phyloP scores from a whole-genome alignment of 2,329 filamentous ascomycete species.

The Ophiostoma fasciatum region DNA sequence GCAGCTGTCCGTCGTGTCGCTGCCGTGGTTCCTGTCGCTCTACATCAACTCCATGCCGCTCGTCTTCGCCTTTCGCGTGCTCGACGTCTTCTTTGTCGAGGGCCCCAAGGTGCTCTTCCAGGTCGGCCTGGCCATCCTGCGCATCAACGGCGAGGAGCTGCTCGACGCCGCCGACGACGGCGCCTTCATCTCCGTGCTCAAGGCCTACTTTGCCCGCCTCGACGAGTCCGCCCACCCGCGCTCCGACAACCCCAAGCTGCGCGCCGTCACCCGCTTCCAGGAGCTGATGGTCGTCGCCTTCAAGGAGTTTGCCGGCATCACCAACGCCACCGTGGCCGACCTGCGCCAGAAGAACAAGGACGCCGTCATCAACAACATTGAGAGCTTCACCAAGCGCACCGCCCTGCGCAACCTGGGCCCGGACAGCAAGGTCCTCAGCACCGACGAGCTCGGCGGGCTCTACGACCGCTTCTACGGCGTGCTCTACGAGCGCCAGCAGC shows the following conservation, averaged over 20 bases:
- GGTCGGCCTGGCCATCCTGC: constrained; percentile 86
- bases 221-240: constrained; percentile 94
- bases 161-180: constrained; percentile 89
- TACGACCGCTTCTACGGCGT: constrained; percentile 93
- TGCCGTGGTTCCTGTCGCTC: constrained; percentile 94
- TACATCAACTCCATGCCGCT: constrained; percentile 99
- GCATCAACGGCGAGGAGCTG: constrained; percentile 93
- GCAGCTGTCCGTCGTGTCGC: constrained; percentile 88
- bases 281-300: constrained; percentile 99
- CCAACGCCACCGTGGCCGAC: constrained; percentile 81
- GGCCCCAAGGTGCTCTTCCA: constrained; percentile 96
- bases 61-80: constrained; percentile 88
- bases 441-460: constrained; percentile 73
- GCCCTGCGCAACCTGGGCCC: constrained; percentile 91
- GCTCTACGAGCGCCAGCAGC: constrained; percentile 80
- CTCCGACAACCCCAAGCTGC: constrained; percentile 86
- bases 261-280: constrained; percentile 89
- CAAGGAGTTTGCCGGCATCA: constrained; percentile 93
- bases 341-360: constrained; percentile 86
- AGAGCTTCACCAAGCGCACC: constrained; percentile 92
- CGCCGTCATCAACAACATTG: constrained; percentile 85
- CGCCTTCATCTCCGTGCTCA: constrained; percentile 90
- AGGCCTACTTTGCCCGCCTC: constrained; percentile 82
- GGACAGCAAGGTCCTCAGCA: constrained; percentile 79
- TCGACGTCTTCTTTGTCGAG: constrained; percentile 97